Conservation (phyloP, 768 basidiomycete genomes). For the Russula lepida region DNA sequence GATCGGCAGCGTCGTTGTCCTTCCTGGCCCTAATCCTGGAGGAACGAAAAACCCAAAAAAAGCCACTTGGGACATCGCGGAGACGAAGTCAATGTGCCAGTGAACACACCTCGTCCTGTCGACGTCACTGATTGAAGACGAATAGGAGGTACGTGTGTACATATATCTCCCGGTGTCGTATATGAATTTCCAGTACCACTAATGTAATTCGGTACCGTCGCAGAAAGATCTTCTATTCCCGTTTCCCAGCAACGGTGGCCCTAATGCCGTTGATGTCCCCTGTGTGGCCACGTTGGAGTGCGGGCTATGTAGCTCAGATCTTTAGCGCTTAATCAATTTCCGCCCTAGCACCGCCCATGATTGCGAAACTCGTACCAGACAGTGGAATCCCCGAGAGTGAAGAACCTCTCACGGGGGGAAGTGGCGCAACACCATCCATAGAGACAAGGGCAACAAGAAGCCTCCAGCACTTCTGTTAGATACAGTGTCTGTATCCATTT, state of each 20-base stretch:
- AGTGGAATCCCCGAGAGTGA: not conserved
- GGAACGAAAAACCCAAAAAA: not conserved
- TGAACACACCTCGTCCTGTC: no score
- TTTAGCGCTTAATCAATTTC: not conserved
- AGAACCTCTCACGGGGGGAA: not conserved
- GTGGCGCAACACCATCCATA: no score
- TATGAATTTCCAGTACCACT: not conserved
- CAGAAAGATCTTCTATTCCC: no score
- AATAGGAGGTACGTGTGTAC: not conserved
- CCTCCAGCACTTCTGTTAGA: no score
- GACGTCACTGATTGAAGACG: no score
- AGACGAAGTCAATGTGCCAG: not conserved
- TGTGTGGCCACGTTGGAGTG: not conserved
- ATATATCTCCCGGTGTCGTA: not conserved
- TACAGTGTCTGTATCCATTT: not conserved
- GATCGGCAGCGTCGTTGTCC: not conserved
- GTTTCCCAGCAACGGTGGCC: not conserved
- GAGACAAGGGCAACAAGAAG: no score
- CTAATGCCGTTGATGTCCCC: not conserved
- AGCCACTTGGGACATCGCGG: not conserved
- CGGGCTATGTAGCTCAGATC: not conserved
- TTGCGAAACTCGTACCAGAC: not conserved
- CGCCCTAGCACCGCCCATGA: not conserved
- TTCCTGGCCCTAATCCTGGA: no score
- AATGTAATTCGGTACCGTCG: not conserved